Evolutionary conservation across 495 filamentous ascomycete species (phyloP).

Genomic region (Hypoxylon fragiforme): DNA sequence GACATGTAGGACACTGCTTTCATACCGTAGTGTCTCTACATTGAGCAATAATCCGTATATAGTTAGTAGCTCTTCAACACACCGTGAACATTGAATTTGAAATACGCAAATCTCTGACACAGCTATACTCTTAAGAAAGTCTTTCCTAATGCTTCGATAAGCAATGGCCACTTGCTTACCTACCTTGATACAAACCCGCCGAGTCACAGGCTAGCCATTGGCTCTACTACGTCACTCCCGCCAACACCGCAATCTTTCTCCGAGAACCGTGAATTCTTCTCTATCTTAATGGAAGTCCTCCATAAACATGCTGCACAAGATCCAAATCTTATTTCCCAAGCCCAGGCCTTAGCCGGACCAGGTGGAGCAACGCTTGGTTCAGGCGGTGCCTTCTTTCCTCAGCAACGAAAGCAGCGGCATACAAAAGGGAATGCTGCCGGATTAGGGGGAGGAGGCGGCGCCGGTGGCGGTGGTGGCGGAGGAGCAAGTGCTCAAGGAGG

Average conservation of each 20-base stretch:
- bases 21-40: slow-evolving; percentile 38
- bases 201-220: slow-evolving; percentile 69
- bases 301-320: slow-evolving; percentile 70
- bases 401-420: slow-evolving; percentile 29
- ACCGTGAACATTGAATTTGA: no score
- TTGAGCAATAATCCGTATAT: slow-evolving; percentile 50
- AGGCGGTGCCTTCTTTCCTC: slow-evolving; percentile 65
- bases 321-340: slow-evolving; percentile 72
- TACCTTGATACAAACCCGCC: slow-evolving; percentile 77
- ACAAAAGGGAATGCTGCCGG: slow-evolving; percentile 31
- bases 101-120: no score
- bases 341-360: slow-evolving; percentile 75
- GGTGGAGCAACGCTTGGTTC: slow-evolving; percentile 71
- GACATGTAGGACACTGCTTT: slow-evolving; percentile 23
- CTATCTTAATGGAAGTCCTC: slow-evolving; percentile 74
- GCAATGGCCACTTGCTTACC: slow-evolving; percentile 63
- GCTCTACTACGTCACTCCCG: slow-evolving; percentile 70
- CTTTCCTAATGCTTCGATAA: slow-evolving; percentile 55
- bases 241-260: slow-evolving; percentile 75
- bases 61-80: slow-evolving; percentile 41
- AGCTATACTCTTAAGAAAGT: no score
- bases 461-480: slow-evolving; percentile 63
- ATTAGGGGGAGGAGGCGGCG: slow-evolving; percentile 50
- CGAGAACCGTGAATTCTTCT: slow-evolving; percentile 76
- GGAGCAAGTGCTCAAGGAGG: slow-evolving; percentile 83